These are phyloP conservation scores for Psilocybe cubensis DNA, from an alignment of 768 basidiomycete species.

Conservation along the genomic window DNA sequence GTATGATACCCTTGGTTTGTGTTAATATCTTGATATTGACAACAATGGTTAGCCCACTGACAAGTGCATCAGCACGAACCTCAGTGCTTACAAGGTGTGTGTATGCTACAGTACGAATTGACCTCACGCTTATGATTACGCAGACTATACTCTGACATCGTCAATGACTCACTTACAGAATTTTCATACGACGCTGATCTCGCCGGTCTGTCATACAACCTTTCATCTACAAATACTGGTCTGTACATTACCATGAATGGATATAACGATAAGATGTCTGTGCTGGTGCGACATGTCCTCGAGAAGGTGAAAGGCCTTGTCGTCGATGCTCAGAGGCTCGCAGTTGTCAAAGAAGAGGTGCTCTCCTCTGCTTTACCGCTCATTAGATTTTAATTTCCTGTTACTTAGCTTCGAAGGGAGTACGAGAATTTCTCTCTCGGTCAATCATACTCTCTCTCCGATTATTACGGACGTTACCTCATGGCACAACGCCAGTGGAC, in stretches of 20 bases:
- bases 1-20: conserved; percentile 37
- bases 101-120: background rate
- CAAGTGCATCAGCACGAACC: conserved; percentile 66
- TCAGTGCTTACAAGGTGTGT: conserved; percentile 73
- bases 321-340: conserved; percentile 73
- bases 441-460: conserved; percentile 80
- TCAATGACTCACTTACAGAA: conserved; percentile 88
- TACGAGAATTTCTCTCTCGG: conserved; percentile 89
- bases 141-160: conserved; percentile 82
- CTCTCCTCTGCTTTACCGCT: conserved; percentile 13
- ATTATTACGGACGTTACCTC: conserved; percentile 74
- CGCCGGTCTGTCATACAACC: conserved; percentile 81
- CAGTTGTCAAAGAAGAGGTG: conserved; percentile 86
- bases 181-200: conserved; percentile 92
- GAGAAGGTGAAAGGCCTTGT: conserved; percentile 66
- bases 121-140: background rate
- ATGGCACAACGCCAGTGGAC: conserved; percentile 77
- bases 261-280: conserved; percentile 90
- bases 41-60: conserved; percentile 48
- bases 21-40: background rate
- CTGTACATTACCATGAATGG: conserved; percentile 73
- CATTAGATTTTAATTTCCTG: background rate
- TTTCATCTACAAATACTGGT: conserved; percentile 65
- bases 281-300: conserved; percentile 73
- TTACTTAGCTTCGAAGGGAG: conserved; percentile 64